These are phyloP conservation scores for Malbranchea zuffiana DNA, from an alignment of 2,329 filamentous ascomycete genomes.

Conservation along the genomic window DNA sequence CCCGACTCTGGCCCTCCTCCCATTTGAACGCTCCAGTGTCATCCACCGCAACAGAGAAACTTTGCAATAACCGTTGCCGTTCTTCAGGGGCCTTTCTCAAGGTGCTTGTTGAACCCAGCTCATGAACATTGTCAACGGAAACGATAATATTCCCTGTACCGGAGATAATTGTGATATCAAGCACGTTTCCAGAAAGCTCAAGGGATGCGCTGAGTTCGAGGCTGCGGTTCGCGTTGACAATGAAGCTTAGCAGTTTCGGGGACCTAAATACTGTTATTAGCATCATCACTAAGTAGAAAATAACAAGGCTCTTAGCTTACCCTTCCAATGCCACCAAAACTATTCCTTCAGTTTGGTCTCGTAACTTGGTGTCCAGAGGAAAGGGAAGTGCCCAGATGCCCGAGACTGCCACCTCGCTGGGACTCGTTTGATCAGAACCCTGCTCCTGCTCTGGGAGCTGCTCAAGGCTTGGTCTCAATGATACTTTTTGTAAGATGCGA, in stretches of 20 bases:
- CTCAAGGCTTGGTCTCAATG: constrained; percentile 13
- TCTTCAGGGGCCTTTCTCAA: constrained; percentile 20
- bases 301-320: constrained; percentile 32
- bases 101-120: constrained; percentile 39
- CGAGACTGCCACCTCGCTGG: constrained; percentile 36
- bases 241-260: constrained; percentile 58
- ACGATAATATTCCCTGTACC: constrained; percentile 32
- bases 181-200: constrained; percentile 52
- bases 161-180: constrained; percentile 41
- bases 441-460: not conserved
- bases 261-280: constrained; percentile 35
- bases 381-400: constrained; percentile 39
- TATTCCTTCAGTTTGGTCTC: constrained; percentile 16
- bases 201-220: constrained; percentile 44
- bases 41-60: constrained; percentile 19
- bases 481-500: constrained; percentile 24
- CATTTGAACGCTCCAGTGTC: constrained; percentile 20
- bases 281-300: not conserved
- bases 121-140: constrained; percentile 45
- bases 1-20: constrained; percentile 17
- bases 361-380: constrained; percentile 14
- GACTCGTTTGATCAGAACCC: not conserved
- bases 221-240: constrained; percentile 40
- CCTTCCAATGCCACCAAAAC: constrained; percentile 49
- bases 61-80: constrained; percentile 22